Base-by-base conservation (phyloP, 1,284 basidiomycete genomes). In the Moesziomyces sp. region DNA sequence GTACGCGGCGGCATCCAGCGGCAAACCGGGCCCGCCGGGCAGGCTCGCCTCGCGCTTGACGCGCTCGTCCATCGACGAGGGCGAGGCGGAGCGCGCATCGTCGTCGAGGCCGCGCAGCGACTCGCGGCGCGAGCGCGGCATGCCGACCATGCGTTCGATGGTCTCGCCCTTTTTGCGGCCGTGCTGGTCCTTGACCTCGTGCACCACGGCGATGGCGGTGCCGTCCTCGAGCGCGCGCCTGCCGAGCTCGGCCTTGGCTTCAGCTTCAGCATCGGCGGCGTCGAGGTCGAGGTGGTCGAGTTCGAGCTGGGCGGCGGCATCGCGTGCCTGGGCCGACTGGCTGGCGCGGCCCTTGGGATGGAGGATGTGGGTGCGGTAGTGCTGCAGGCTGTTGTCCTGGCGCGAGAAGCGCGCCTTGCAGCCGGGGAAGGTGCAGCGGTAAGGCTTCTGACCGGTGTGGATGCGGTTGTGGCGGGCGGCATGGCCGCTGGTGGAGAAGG, bases 401-500 rank as follows among this genome's bases (percentile, higher is more conserved):
- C 82, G 76, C 4, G 82, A 84, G 63, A 84, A 84, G 47, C 78
- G 76, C 6, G 82, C 82, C 43, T 80, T 77, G 68, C 82, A 84
- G 14, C 78, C 80, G 1, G 82, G 82, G 58, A 81, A 84, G 19
- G 81, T 80, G 67, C 82, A 84, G 6, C 75, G 70, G 46, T 83
- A 82, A 1, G 82, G 81, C 44, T 80, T 79, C 57, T 76, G 75
- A 24, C 79, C 80, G 9, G 92, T 93, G 85, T 93, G 92, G 13
- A 93, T 83, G 21, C 91, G 87, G 24, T 90, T 88, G 83, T 93
- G 92, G 50, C 92, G 88, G 0, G 92, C 91, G 21, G 93, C 88
- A 80, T 93, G 92, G 35, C 92, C 92, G 76, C 89, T 90, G 46
- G 92, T 93, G 54, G 91, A 92, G 85, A 93, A 93, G 1, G 88